Base-by-base conservation (phyloP, 257 asterid genomes). In the Solanum tacnaense region DNA sequence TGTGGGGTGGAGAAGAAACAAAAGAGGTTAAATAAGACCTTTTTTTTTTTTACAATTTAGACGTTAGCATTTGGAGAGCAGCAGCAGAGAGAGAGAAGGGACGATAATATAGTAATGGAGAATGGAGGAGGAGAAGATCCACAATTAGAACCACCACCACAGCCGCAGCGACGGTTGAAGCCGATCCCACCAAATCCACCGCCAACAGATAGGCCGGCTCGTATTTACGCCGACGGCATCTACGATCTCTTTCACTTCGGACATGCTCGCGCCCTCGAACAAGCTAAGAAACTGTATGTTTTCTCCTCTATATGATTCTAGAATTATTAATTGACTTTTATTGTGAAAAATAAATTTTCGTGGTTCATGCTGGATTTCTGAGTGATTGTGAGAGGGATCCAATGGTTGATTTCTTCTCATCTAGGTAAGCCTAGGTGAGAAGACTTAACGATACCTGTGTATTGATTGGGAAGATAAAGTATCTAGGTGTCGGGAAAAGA, bases 171-270 rank as follows among this genome's bases (percentile, higher is more conserved):
- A 16, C 29, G 62, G 87, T 32, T 38, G 60, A 62, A 62, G 38
- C 89, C 78, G 91, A 91, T 81, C 85, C 85, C 85, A 15, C 86
- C 86, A 1, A 82, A 82, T 82, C 86, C 86, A 56, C 88, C 94
- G 8, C 89, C 94, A 2, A 87, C 95, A 27, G 98, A 94, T 90
- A 89, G 94, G 44, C 98, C 95, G 6, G 86, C 96, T 88, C 98
- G 99, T 67, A 97, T 97, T 13, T 97, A 97, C 79, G 98, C 99
- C 3, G 99, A 97, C 68, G 99, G 99, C 87, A 97, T 97, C 90
- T 97, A 95, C 93, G 99, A 97, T 94, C 99, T 97, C 91, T 96
- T 97, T 89, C 99, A 97, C 84, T 97, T 97, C 68, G 99, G 99
- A 86, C 99, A 97, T 89, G 99, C 99, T 89, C 96, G 99, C 6